Evolutionary conservation across 2,329 filamentous ascomycete genomes (phyloP).

Genomic region (Ustulina deusta): DNA sequence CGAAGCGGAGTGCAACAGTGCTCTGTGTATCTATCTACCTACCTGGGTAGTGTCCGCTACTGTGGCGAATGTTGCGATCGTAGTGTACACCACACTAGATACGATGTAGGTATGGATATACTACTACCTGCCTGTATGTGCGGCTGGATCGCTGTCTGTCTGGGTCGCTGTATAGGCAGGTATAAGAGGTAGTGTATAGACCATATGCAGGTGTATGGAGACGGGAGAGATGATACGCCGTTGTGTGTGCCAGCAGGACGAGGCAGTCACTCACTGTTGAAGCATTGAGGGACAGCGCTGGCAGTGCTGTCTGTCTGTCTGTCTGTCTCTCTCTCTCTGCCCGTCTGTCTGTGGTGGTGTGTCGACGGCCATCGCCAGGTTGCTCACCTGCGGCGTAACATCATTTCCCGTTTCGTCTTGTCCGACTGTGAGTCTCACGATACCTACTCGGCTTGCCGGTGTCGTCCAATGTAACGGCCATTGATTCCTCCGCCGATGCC

Average conservation of each 20-base stretch:
- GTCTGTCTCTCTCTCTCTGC: neutral
- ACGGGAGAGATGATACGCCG: conserved; percentile 37
- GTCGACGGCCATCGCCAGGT: conserved; percentile 2
- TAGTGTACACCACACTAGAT: neutral
- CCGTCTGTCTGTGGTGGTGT: conserved; percentile 7
- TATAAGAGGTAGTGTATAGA: no score
- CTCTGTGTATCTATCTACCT: neutral
- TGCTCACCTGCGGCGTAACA: conserved; percentile 39
- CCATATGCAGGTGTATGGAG: conserved; percentile 38
- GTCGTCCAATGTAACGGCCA: conserved; percentile 5
- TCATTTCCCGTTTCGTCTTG: conserved; percentile 29
- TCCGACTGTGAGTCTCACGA: conserved; percentile 34
- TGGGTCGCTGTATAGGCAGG: neutral
- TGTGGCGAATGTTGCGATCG: conserved; percentile 40
- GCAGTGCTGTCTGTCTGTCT: conserved; percentile 14
- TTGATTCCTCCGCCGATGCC: neutral
- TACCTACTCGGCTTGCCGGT: neutral
- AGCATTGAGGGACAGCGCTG: conserved; percentile 5
- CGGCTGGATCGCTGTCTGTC: neutral
- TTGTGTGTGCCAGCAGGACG: conserved; percentile 37
- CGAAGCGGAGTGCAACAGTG: conserved; percentile 31
- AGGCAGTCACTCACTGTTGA: conserved; percentile 31
- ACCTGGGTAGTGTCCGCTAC: neutral
- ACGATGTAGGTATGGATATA: neutral
- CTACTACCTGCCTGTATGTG: no score